Evolutionary conservation across 768 basidiomycete species (phyloP).

Genomic region (Rhodosporidiobolus odoratus): DNA sequence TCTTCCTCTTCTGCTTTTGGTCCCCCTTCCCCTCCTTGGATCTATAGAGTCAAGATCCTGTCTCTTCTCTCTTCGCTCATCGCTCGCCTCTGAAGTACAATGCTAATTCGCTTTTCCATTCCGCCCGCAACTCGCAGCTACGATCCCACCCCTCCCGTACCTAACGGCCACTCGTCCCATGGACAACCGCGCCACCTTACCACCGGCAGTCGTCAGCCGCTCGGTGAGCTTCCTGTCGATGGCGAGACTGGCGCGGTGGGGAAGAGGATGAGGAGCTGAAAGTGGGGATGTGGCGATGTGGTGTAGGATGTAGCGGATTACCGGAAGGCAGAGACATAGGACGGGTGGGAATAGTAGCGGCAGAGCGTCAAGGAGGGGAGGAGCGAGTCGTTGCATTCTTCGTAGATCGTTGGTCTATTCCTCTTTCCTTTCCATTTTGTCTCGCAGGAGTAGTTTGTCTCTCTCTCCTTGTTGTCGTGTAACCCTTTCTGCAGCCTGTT

Average conservation of each 20-base stretch:
- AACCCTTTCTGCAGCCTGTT: no score
- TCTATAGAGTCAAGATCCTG: background rate
- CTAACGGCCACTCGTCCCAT: background rate
- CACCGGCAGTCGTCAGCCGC: background rate
- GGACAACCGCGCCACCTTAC: no score
- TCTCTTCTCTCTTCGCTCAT: background rate
- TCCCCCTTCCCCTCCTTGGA: background rate
- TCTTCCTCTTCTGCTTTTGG: background rate
- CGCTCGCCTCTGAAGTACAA: background rate
- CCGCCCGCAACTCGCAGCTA: background rate
- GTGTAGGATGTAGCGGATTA: background rate
- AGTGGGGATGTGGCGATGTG: background rate
- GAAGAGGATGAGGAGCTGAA: background rate
- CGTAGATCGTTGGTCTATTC: no score
- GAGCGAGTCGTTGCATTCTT: no score
- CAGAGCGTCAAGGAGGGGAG: no score
- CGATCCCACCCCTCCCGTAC: background rate
- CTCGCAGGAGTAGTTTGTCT: no score
- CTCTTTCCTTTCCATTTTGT: no score
- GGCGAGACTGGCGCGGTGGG: background rate
- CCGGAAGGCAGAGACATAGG: background rate
- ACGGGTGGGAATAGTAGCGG: no score
- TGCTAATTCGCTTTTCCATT: background rate
- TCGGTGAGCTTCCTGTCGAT: slow-evolving; percentile 4
- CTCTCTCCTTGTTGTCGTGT: no score